phyloP scores from a whole-genome alignment of 768 basidiomycete species.

The Daedaleopsis nitida region DNA sequence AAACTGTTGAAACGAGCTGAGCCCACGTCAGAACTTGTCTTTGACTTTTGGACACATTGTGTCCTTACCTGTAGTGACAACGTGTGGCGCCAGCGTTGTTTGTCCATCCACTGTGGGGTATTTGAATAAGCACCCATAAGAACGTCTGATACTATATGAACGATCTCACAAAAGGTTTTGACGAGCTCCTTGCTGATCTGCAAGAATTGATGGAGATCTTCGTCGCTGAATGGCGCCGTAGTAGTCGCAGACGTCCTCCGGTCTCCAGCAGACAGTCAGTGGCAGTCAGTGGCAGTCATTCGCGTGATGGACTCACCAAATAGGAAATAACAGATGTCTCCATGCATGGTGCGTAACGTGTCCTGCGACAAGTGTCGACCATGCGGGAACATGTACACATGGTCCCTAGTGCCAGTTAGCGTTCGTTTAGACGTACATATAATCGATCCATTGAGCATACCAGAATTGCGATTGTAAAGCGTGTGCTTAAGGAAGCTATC shows the following conservation, averaged over 20 bases:
- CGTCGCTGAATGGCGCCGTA: too few relatives aligned
- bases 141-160: too few relatives aligned
- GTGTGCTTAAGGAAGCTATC: neutral
- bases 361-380: conserved; percentile 1
- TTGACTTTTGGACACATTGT: too few relatives aligned
- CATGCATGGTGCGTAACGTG: conserved; percentile 7
- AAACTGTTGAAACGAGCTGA: neutral
- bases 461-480: neutral
- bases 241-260: too few relatives aligned
- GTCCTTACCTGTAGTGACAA: too few relatives aligned
- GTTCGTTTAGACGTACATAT: neutral
- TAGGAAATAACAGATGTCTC: conserved; percentile 8
- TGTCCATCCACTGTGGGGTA: too few relatives aligned
- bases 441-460: neutral
- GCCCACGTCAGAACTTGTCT: too few relatives aligned
- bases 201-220: too few relatives aligned
- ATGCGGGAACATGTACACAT: conserved; percentile 26
- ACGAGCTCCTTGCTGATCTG: too few relatives aligned
- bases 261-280: neutral
- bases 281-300: neutral
- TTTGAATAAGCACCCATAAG: too few relatives aligned
- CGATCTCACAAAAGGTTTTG: too few relatives aligned
- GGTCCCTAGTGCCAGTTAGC: conserved; percentile 13
- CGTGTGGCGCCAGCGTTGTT: too few relatives aligned
- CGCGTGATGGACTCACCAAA: conserved; percentile 15